These are phyloP conservation scores for Pontederia paniculata DNA, from an alignment of 176 grass and related monocot species.

Conservation along the genomic window DNA sequence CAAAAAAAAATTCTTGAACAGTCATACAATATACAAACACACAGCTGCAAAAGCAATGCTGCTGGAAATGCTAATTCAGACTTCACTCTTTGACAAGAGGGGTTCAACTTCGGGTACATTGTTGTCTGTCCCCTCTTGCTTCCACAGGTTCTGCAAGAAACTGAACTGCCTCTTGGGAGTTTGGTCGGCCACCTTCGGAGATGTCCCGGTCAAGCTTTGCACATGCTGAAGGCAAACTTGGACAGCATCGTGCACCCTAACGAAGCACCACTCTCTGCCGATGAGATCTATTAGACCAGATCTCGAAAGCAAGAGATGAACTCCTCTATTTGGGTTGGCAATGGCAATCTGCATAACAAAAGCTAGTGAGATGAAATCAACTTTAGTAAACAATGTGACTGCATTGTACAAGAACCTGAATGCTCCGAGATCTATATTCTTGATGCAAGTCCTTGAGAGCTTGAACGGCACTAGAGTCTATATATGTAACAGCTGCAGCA, in stretches of 20 bases:
- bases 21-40: not conserved
- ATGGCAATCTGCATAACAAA: conserved; percentile 54
- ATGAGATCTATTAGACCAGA: conserved; percentile 70
- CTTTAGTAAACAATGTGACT: not conserved
- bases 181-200: conserved; percentile 1
- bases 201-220: conserved; percentile 22
- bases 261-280: conserved; percentile 68
- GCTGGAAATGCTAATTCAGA: conserved; percentile 23
- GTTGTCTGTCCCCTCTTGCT: conserved; percentile 13
- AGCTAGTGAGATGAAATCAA: not conserved
- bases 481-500: conserved; percentile 74
- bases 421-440: conserved; percentile 59
- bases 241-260: conserved; percentile 75
- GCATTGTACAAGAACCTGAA: conserved; percentile 43
- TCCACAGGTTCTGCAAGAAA: conserved; percentile 40
- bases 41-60: not conserved
- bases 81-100: conserved; percentile 41
- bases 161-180: conserved; percentile 14
- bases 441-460: conserved; percentile 88
- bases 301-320: conserved; percentile 62
- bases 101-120: conserved; percentile 32
- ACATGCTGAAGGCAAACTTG: conserved; percentile 86
- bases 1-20: too few species aligned
- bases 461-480: conserved; percentile 95
- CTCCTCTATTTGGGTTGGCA: conserved; percentile 68